Evolutionary conservation across 306 rosid genomes (phyloP).

Genomic region (Cucurbita ficifolia): DNA sequence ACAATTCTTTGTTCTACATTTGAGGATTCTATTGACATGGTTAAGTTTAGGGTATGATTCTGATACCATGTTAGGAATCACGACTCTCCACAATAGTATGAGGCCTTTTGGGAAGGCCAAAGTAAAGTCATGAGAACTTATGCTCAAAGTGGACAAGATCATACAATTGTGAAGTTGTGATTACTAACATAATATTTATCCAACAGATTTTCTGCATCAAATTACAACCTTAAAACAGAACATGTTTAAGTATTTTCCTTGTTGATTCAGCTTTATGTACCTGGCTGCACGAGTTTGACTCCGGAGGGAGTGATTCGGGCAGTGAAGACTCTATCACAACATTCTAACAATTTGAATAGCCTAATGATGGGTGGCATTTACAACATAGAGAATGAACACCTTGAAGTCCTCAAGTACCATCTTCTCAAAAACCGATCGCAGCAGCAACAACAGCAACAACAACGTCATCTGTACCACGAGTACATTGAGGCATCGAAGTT

Average conservation of each 20-base stretch:
- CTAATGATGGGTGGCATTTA: slow-evolving; percentile 52
- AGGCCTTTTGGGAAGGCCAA: too few relatives aligned
- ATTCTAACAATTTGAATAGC: slow-evolving; percentile 29
- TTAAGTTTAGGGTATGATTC: too few relatives aligned
- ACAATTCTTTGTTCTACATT: too few relatives aligned
- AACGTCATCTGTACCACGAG: slow-evolving; percentile 26
- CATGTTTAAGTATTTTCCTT: background rate
- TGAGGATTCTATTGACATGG: too few relatives aligned
- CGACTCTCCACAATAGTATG: too few relatives aligned
- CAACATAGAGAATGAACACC: slow-evolving; percentile 43
- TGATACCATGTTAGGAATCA: too few relatives aligned
- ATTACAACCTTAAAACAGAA: background rate
- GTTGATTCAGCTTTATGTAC: slow-evolving; percentile 49
- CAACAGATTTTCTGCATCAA: too few relatives aligned
- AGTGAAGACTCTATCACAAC: slow-evolving; percentile 36
- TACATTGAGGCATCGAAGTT: slow-evolving; percentile 1
- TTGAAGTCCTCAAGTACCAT: slow-evolving; percentile 23
- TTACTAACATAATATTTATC: too few relatives aligned
- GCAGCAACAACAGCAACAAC: slow-evolving; percentile 10
- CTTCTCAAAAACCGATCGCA: slow-evolving; percentile 17
- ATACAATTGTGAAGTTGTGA: too few relatives aligned
- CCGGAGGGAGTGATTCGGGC: slow-evolving; percentile 52
- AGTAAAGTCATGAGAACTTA: too few relatives aligned
- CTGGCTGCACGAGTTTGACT: slow-evolving; percentile 67
- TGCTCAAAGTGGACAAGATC: too few relatives aligned